Percentiles rank a stretch among this genome's conserved stretches.
phyloP scores from a whole-genome alignment of 23 red algal species.

The Gracilaria domingensis region DNA sequence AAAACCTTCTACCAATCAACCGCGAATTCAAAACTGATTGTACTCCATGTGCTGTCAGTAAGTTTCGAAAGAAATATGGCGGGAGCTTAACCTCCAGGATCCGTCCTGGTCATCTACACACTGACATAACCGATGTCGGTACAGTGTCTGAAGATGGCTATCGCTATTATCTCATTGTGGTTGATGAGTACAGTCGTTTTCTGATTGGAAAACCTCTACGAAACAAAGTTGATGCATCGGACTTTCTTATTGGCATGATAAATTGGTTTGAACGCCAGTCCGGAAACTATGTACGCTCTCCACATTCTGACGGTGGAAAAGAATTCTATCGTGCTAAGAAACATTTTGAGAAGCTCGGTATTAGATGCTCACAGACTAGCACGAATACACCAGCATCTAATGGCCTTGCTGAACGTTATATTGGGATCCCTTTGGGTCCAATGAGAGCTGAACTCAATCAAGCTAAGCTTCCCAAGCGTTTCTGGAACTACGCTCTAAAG shows the following conservation, averaged over 20 bases:
- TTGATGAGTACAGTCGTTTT: slow-evolving; percentile 48
- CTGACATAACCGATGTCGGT: slow-evolving; percentile 2
- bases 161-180: slow-evolving; percentile 16
- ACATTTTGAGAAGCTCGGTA: slow-evolving; percentile 19
- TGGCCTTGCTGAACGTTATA: slow-evolving; percentile 40
- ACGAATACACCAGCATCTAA: slow-evolving; percentile 45
- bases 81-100: slow-evolving; percentile 34
- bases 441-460: slow-evolving; percentile 13
- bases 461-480: neutral
- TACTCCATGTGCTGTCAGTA: slow-evolving; percentile 30
- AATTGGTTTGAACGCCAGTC: slow-evolving; percentile 53
- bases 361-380: neutral
- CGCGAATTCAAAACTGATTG: neutral
- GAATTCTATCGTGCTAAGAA: slow-evolving; percentile 31
- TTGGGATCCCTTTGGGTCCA: neutral
- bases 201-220: neutral
- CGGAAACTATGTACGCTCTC: neutral
- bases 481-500: slow-evolving; percentile 29
- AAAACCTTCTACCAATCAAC: neutral
- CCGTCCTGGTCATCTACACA: slow-evolving; percentile 19
- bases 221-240: slow-evolving; percentile 41
- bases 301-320: slow-evolving; percentile 38
- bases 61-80: slow-evolving; percentile 15
- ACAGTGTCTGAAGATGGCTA: neutral
- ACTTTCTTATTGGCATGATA: neutral